Conservation (phyloP, 495 filamentous ascomycete genomes). For the Penicillium paxilli region DNA sequence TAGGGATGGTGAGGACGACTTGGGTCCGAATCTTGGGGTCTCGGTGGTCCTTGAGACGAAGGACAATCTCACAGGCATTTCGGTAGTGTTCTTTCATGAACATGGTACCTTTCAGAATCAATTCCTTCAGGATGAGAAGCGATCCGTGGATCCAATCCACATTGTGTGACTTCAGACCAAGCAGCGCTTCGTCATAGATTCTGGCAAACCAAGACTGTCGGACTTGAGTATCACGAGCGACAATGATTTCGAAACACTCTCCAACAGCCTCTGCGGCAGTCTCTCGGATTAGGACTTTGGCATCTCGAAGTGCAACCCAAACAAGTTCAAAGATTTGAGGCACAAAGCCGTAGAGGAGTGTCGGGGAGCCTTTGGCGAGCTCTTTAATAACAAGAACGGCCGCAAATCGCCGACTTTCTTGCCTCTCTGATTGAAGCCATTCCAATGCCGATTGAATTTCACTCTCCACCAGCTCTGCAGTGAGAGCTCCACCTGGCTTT, state of each 20-base stretch:
- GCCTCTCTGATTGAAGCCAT: conserved; percentile 92
- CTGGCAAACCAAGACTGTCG: conserved; percentile 83
- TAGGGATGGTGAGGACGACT: conserved; percentile 85
- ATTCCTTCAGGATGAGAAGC: conserved; percentile 83
- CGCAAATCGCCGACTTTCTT: conserved; percentile 87
- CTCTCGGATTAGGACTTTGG: conserved; percentile 84
- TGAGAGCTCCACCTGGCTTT: conserved; percentile 87
- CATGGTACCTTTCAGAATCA: conserved; percentile 93
- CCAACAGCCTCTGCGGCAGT: conserved; percentile 88
- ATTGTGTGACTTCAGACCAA: conserved; percentile 74
- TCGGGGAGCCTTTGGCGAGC: conserved; percentile 86
- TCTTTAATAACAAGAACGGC: conserved; percentile 89
- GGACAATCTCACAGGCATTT: conserved; percentile 87
- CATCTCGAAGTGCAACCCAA: conserved; percentile 90
- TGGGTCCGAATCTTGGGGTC: conserved; percentile 84
- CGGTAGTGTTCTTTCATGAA: conserved; percentile 92
- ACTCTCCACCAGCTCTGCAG: conserved; percentile 93
- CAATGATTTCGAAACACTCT: conserved; percentile 91
- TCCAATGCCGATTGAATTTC: conserved; percentile 94
- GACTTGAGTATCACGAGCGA: conserved; percentile 80
- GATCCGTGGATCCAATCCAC: conserved; percentile 89
- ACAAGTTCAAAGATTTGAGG: conserved; percentile 88
- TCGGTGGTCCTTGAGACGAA: conserved; percentile 86
- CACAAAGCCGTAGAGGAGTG: conserved; percentile 89
- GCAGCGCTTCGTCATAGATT: conserved; percentile 79